Base-by-base conservation (phyloP, 2,329 filamentous ascomycete genomes). In the Plectosphaerella plurivora region DNA sequence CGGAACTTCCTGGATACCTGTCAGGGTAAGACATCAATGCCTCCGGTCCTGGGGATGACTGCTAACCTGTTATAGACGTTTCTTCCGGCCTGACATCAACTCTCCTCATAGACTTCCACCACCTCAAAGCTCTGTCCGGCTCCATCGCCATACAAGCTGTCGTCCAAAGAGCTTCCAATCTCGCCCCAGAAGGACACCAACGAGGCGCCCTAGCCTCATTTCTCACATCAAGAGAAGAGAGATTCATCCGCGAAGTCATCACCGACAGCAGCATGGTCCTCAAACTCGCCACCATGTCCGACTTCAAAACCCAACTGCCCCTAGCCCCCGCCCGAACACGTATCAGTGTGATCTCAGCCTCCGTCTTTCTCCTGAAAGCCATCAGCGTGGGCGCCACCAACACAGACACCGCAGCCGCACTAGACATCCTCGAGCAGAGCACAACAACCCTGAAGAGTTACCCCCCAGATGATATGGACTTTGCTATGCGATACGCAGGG, bases 391-490 rank as follows among this genome's bases (percentile, higher is more conserved):
- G 18, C 41, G 51, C 37, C 16, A 50, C 1, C 28, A 44, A 60
- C 9, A 58, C 59, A 1, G 56, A 61, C 5, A 47, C 58, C 3
- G 51, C 51, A 1, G 53, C 52, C 11, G 56, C 58, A 0, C 20
- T 61, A 3, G 44, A 39, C 5, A 47, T 53, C 1, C 20, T 61
- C 3, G 57, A 61, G 5, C 53, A 52, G 24, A 60, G 59, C 24
- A 61, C 53, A 0, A 41, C 33, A 2, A 52, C 53, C 0, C 54
- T 62, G 0, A 55, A 55, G 11, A 48, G 24, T 0, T 56, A 47
- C 0, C 55, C 58, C 0, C 52, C 55, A 2, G 60, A 62, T 33
- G 60, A 62, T 3, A 61, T 62, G 60, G 60, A 62, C 15, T 62
- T 62, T 49, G 53, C 60, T 0, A 45, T 61, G 36, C 53, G 60